These are phyloP conservation scores for Tolypocladium tundrense DNA, from an alignment of 2,329 filamentous ascomycete species.

Conservation along the genomic window DNA sequence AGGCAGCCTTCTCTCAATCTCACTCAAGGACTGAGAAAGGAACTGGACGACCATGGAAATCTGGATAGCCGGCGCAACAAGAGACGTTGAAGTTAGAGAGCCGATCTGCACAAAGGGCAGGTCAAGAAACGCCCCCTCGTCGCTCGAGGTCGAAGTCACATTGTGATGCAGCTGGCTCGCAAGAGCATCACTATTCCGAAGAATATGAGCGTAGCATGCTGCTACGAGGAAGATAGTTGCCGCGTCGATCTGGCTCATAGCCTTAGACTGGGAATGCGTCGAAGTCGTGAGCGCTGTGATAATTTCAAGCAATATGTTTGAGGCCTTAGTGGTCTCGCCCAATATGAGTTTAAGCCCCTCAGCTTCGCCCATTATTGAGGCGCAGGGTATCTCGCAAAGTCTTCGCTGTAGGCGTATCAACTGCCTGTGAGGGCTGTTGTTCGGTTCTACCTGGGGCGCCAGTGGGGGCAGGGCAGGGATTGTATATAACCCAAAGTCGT, in stretches of 20 bases:
- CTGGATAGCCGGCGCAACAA: constrained; percentile 2
- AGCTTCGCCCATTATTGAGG: not conserved
- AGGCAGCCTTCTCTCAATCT: constrained; percentile 2
- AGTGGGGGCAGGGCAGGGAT: not conserved
- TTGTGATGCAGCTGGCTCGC: not conserved
- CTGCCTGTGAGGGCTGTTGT: not conserved
- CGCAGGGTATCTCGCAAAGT: not conserved
- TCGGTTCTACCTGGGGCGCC: not conserved
- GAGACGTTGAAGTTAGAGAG: not conserved
- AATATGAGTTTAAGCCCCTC: not conserved
- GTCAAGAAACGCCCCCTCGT: not conserved
- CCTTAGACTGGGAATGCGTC: not conserved
- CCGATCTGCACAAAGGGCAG: constrained; percentile 3
- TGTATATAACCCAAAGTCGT: not conserved
- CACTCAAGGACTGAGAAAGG: constrained; percentile 1
- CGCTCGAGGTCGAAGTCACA: not conserved
- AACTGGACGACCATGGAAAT: constrained; percentile 1
- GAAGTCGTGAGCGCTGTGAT: not conserved
- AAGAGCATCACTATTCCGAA: constrained; percentile 1
- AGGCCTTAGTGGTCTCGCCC: not conserved
- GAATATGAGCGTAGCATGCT: constrained; percentile 2
- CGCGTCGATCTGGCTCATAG: not conserved
- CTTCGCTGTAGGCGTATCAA: not conserved
- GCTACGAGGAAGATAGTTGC: constrained; percentile 1
- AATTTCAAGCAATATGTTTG: constrained; percentile 1